Evolutionary conservation across 2,329 filamentous ascomycete genomes (phyloP).

Genomic region (Colletotrichum truncatum): DNA sequence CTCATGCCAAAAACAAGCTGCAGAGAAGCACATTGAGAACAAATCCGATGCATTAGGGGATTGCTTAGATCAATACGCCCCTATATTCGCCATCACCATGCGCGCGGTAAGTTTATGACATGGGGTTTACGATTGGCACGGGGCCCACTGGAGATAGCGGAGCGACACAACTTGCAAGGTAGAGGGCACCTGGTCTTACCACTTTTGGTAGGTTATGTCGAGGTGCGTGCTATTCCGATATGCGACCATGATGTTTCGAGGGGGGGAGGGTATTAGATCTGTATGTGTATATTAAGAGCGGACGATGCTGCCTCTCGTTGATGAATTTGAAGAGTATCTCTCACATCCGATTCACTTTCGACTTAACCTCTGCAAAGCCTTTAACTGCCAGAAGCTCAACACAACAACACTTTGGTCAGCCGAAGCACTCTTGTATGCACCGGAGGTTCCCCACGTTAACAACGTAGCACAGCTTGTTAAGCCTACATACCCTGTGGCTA

Average conservation of each 20-base stretch:
- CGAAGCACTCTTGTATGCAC: not conserved
- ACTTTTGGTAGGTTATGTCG: slow-evolving; percentile 5
- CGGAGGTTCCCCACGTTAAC: slow-evolving; percentile 8
- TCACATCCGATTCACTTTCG: too few relatives aligned
- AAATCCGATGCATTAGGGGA: too few relatives aligned
- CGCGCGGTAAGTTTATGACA: not conserved
- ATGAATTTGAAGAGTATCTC: not conserved
- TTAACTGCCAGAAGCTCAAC: too few relatives aligned
- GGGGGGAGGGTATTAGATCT: not conserved
- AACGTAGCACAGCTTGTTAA: not conserved
- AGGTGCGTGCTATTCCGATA: not conserved
- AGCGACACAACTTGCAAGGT: not conserved
- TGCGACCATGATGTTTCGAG: not conserved
- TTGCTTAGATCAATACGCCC: not conserved
- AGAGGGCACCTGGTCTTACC: not conserved
- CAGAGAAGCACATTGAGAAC: too few relatives aligned
- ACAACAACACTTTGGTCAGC: not conserved
- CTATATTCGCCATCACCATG: not conserved
- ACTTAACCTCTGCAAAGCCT: too few relatives aligned
- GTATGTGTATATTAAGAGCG: not conserved
- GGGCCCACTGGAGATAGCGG: too few relatives aligned
- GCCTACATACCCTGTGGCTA: not conserved
- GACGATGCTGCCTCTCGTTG: not conserved
- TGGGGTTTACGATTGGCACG: not conserved
- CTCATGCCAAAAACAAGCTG: too few relatives aligned